Conservation (phyloP, 768 basidiomycete species). For the Amanita rubescens region DNA sequence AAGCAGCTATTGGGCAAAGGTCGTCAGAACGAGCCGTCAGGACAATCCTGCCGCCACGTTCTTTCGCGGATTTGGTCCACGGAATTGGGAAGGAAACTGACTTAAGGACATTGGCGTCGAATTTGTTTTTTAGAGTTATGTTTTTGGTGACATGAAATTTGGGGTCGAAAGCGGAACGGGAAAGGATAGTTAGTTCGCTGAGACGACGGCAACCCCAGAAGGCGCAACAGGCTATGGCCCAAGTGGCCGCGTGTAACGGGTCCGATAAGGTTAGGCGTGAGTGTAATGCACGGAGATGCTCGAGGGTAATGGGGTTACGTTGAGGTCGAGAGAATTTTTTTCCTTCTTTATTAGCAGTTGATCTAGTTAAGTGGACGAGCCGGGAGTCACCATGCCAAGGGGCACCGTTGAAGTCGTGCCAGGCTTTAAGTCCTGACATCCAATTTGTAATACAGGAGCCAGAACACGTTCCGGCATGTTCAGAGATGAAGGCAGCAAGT, state of each 20-base stretch:
- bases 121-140: no score
- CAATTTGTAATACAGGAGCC: constrained; percentile 16
- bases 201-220: constrained; percentile 18
- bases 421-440: constrained; percentile 22
- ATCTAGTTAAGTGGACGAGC: constrained; percentile 10
- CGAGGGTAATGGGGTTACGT: constrained; percentile 22
- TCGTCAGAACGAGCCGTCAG: no score
- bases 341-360: constrained; percentile 11
- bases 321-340: constrained; percentile 5
- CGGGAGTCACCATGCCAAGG: constrained; percentile 20
- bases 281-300: constrained; percentile 19
- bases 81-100: no score
- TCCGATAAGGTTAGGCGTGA: constrained; percentile 9
- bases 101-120: no score
- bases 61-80: no score
- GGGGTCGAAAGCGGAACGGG: constrained; percentile 3
- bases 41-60: no score
- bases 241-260: constrained; percentile 17
- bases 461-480: background rate
- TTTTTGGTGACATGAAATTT: constrained; percentile 5
- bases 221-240: constrained; percentile 15
- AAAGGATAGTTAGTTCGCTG: constrained; percentile 10
- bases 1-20: no score
- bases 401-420: constrained; percentile 24
- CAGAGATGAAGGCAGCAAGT: constrained; percentile 18